Evolutionary conservation across 495 filamentous ascomycete species (phyloP), one percentile per base, ranked within the genome.

Genomic region (Ascobolus immersus): DNA sequence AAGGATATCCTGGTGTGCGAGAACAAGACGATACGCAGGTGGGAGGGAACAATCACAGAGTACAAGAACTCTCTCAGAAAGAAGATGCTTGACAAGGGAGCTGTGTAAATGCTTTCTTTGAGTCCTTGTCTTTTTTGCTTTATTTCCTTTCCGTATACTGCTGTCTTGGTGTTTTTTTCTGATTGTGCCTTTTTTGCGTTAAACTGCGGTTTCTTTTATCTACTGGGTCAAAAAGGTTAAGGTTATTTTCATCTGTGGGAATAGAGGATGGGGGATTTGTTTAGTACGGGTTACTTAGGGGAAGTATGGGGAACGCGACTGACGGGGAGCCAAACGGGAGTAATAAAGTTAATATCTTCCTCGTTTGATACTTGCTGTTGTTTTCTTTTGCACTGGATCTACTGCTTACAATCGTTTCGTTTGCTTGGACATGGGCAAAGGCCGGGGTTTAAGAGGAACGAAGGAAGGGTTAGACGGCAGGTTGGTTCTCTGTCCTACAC

Each of bases 1-100:
- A 99, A 94, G 65, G 81, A 99, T 52, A 99, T 99, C 56, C 69
- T 94, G 55, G 86, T 99, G 22, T 99, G 86, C 58, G 89, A 99
- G 57, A 73, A 94, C 66, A 78, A 75, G 64, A 78, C 79, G 2
- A 73, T 94, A 40, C 68, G 65, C 42, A 56, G 67, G 42, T 99
- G 86, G 86, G 72, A 82, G 31, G 86, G 86, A 41, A 57, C 54
- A 19, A 99, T 99, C 49, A 74, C 72, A 38, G 62, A 77, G 34
- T 99, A 99, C 73, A 99, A 99, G 77, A 80, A 84, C 55, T 66
- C 91, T 57, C 67, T 99, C 47, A 74, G 82, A 44, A 92, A 94
- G 73, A 94, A 94, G 76, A 94, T 99, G 86, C 44, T 62, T 35
- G 37, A 43, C 24, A 41, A 33, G 17, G 47, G 47, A 11, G 32